phyloP scores from a whole-genome alignment of 1,284 basidiomycete species.

The Heterobasidion parviporum region DNA sequence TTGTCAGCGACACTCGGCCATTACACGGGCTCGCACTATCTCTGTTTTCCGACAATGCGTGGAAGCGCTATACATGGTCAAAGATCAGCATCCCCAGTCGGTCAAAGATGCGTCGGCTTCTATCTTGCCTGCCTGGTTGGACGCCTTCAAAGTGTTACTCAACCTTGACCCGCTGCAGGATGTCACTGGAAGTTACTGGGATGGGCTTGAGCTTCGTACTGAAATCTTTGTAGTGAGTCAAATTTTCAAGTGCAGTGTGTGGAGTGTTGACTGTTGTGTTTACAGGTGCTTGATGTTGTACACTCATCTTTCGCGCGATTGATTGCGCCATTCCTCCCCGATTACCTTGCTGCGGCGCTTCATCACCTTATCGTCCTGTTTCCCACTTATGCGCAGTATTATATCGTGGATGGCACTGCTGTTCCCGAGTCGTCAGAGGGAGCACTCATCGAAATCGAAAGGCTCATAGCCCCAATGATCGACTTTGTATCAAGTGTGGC shows the following conservation, averaged over 20 bases:
- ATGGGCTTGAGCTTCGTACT: slow-evolving; percentile 65
- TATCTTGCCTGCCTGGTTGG: slow-evolving; percentile 85
- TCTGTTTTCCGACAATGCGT: slow-evolving; percentile 90
- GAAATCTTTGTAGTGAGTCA: slow-evolving; percentile 69
- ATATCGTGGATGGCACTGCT: slow-evolving; percentile 50
- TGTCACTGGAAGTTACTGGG: slow-evolving; percentile 61
- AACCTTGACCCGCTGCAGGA: slow-evolving; percentile 55
- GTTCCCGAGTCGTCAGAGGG: slow-evolving; percentile 66
- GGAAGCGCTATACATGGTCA: slow-evolving; percentile 87
- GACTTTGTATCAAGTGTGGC: slow-evolving; percentile 70
- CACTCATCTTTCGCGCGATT: slow-evolving; percentile 70
- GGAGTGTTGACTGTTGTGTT: not conserved
- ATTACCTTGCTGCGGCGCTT: slow-evolving; percentile 55
- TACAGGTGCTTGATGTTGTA: slow-evolving; percentile 42
- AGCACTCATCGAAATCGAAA: slow-evolving; percentile 67
- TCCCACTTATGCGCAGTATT: slow-evolving; percentile 61
- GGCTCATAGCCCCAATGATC: slow-evolving; percentile 71
- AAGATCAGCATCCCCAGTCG: slow-evolving; percentile 82
- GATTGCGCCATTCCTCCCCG: slow-evolving; percentile 51
- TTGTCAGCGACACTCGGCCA: slow-evolving; percentile 56
- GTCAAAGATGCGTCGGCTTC: slow-evolving; percentile 77
- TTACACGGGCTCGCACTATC: slow-evolving; percentile 80
- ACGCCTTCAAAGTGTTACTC: slow-evolving; percentile 78
- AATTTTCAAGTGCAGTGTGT: not conserved
- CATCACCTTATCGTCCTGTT: slow-evolving; percentile 60